phyloP scores from a whole-genome alignment of 2,329 filamentous ascomycete genomes.

The Hortaea sp. region DNA sequence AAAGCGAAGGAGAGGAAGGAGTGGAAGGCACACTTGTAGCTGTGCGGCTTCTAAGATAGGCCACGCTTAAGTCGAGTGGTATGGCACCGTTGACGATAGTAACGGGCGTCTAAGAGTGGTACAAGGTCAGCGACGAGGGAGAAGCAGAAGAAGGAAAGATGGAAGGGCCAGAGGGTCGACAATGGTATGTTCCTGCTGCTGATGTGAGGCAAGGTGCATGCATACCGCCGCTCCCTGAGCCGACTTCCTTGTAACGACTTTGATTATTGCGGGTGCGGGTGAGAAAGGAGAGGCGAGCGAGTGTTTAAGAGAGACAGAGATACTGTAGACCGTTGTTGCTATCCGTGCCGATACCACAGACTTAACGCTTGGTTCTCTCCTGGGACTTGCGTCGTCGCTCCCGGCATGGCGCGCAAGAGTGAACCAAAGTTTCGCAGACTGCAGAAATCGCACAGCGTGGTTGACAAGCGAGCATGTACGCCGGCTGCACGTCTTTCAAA shows the following conservation, averaged over 20 bases:
- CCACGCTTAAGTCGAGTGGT: too few relatives aligned
- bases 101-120: neutral
- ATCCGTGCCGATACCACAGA: slow-evolving; percentile 1
- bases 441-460: too few relatives aligned
- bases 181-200: neutral
- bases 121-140: neutral
- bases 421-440: neutral
- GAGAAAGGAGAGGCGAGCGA: neutral
- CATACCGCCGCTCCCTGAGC: too few relatives aligned
- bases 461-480: too few relatives aligned
- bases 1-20: slow-evolving; percentile 1
- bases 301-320: neutral
- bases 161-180: neutral
- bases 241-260: neutral
- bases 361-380: neutral
- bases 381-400: neutral
- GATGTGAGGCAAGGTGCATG: slow-evolving; percentile 1
- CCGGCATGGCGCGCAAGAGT: neutral
- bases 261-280: neutral
- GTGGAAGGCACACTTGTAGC: slow-evolving; percentile 1
- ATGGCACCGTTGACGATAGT: too few relatives aligned
- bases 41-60: neutral
- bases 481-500: too few relatives aligned
- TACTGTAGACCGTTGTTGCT: slow-evolving; percentile 2
- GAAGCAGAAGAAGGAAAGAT: neutral